A percentile compares a stretch with the other conserved stretches of the same genome.
Conservation (phyloP, 306 rosid genomes). For the Castanea crenata region DNA sequence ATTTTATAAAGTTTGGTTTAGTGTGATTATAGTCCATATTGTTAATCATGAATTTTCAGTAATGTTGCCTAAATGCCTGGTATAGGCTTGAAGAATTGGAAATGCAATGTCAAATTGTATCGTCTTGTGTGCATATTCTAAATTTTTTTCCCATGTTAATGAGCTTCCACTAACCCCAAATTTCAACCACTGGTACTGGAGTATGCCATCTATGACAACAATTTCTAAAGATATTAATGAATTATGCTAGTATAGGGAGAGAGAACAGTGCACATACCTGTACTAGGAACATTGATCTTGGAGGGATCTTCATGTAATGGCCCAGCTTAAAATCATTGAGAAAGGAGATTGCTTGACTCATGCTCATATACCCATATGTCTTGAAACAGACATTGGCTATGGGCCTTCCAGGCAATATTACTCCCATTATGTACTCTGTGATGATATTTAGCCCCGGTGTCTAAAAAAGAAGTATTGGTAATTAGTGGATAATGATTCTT, state of each 20-base stretch:
- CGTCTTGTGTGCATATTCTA: no score
- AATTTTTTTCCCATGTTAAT: no score
- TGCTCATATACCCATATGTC: conserved; percentile 78
- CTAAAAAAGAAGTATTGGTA: conserved; percentile 24
- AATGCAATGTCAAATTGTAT: no score
- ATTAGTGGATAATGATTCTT: conserved; percentile 46
- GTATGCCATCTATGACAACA: neutral
- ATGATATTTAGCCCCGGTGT: conserved; percentile 78
- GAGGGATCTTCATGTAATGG: conserved; percentile 90
- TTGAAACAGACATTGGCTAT: conserved; percentile 91
- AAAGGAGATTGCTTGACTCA: conserved; percentile 78
- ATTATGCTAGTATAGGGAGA: neutral
- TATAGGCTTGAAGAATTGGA: no score
- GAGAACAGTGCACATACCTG: conserved; percentile 40
- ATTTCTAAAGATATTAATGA: neutral
- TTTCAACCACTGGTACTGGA: no score
- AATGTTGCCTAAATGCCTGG: no score
- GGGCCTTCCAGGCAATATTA: conserved; percentile 68
- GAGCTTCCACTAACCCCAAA: no score
- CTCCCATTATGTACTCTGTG: conserved; percentile 77
- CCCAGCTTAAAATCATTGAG: conserved; percentile 85
- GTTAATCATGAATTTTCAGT: no score
- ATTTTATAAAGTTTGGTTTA: no score
- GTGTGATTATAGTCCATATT: neutral
- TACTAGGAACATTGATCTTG: conserved; percentile 78